A percentile compares a stretch with the other conserved stretches of the same genome.
Conservation (phyloP, 176 grass and related monocot genomes). For the Raddia guianensis region DNA sequence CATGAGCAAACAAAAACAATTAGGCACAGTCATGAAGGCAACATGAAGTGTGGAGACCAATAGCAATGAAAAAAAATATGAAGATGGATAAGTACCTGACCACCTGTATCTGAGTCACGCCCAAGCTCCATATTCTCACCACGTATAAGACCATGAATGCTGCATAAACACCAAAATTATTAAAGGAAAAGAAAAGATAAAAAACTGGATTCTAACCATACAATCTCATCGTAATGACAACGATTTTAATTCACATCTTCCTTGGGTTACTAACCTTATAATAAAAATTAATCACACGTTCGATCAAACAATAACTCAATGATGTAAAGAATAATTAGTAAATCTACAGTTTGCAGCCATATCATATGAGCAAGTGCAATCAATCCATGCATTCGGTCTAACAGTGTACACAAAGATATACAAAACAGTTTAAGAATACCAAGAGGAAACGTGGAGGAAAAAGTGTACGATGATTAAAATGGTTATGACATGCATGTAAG, state of each 20-base stretch:
- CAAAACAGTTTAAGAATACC: neutral
- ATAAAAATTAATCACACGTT: neutral
- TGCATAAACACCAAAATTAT: conserved; percentile 39
- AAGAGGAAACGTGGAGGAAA: neutral
- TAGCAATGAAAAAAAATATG: conserved; percentile 1
- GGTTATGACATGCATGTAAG: neutral
- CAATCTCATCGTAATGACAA: neutral
- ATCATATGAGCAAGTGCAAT: neutral
- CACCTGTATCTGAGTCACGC: conserved; percentile 83
- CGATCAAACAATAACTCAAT: neutral
- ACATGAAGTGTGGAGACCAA: neutral
- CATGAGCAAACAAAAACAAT: conserved; percentile 13
- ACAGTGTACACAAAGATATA: neutral
- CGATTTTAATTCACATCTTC: neutral
- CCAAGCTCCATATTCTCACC: conserved; percentile 95
- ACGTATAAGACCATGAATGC: conserved; percentile 86
- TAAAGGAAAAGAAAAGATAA: conserved; percentile 27
- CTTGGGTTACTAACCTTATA: neutral
- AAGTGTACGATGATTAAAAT: neutral
- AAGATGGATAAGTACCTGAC: conserved; percentile 55
- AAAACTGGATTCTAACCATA: conserved; percentile 17
- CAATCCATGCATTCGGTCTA: neutral
- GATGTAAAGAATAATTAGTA: neutral
- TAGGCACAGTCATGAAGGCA: conserved; percentile 16
- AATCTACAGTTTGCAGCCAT: neutral